Conservation (phyloP, 306 rosid genomes). For the Cucumis melo region DNA sequence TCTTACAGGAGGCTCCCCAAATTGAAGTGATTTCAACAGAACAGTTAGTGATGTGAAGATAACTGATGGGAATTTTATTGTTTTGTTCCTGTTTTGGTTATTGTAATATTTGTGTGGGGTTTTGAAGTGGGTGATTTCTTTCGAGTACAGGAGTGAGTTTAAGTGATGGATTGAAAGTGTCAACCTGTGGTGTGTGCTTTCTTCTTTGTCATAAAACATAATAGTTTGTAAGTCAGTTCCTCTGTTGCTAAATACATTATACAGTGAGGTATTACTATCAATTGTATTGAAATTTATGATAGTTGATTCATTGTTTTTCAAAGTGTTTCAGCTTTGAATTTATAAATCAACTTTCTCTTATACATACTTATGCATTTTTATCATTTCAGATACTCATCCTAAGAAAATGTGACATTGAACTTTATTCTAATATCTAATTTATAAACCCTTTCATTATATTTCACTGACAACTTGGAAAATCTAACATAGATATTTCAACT, state of each 20-base stretch:
- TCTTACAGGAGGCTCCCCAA: conserved; percentile 6
- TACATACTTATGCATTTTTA: too few relatives aligned
- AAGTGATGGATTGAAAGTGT: neutral
- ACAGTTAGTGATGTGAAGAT: neutral
- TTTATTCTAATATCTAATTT: too few relatives aligned
- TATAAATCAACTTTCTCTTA: neutral
- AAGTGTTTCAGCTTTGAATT: neutral
- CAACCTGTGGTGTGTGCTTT: neutral
- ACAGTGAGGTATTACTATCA: neutral
- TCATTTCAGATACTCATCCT: too few relatives aligned
- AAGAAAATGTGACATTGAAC: too few relatives aligned
- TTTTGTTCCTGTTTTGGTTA: neutral
- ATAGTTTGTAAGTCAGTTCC: neutral
- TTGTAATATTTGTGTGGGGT: neutral
- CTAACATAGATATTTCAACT: too few relatives aligned
- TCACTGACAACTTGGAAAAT: too few relatives aligned
- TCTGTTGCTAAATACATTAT: neutral
- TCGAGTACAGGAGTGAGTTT: neutral
- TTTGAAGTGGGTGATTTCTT: conserved; percentile 1
- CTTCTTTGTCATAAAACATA: conserved; percentile 3
- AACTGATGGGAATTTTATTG: neutral
- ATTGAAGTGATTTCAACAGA: conserved; percentile 1
- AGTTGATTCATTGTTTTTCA: neutral
- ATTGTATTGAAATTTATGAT: neutral
- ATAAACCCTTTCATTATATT: too few relatives aligned